These are phyloP conservation scores for Prunella vulgaris DNA, from an alignment of 257 asterid species.

Conservation along the genomic window DNA sequence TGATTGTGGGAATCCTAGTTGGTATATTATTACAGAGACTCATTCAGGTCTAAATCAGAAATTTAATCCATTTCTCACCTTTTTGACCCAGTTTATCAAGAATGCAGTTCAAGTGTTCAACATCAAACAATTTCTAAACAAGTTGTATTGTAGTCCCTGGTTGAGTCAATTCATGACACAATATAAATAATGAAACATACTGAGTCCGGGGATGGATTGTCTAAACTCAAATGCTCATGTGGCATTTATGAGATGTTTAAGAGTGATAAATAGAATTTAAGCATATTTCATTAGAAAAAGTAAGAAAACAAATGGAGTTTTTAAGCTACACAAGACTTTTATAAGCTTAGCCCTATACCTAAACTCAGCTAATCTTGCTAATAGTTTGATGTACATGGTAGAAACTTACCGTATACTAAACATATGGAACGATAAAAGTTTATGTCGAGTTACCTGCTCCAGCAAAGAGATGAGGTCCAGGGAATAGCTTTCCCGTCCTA, in stretches of 20 bases:
- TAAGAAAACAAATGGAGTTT: not conserved
- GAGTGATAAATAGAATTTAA: not conserved
- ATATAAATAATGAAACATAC: too few relatives aligned
- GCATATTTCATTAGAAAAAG: not conserved
- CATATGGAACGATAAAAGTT: not conserved
- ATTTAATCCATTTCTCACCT: too few relatives aligned
- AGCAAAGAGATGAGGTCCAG: constrained; percentile 92
- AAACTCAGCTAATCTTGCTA: not conserved
- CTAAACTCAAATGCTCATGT: too few relatives aligned
- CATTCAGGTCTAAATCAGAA: not conserved
- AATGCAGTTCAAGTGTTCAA: too few relatives aligned
- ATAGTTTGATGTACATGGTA: not conserved
- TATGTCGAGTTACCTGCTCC: constrained; percentile 60
- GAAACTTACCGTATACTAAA: not conserved
- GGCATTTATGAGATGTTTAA: not conserved
- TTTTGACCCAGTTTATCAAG: too few relatives aligned
- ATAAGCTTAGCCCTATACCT: not conserved
- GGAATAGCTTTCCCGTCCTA: constrained; percentile 88
- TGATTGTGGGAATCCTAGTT: not conserved
- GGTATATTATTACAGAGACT: not conserved
- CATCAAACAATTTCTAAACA: too few relatives aligned
- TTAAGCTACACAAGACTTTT: not conserved
- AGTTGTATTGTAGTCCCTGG: too few relatives aligned
- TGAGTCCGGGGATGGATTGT: too few relatives aligned
- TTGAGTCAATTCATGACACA: too few relatives aligned